Conservation (phyloP, 352 stramenopile species). For the Globisporangium spinosum region DNA sequence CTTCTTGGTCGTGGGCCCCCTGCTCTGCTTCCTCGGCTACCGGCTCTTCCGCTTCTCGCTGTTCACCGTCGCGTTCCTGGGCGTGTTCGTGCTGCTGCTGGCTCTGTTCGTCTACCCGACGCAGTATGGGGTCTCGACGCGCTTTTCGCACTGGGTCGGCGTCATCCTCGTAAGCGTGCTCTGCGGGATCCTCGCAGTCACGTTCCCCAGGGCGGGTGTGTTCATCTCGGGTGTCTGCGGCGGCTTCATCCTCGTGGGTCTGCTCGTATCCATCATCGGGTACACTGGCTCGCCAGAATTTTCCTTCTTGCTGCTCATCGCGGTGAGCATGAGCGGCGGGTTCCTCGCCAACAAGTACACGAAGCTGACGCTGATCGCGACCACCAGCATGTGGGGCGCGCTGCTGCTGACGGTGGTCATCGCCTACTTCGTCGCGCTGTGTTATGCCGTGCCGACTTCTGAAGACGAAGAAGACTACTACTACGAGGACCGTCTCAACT, state of each 20-base stretch:
- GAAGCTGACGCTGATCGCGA: not conserved
- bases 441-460: not conserved
- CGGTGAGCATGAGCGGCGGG: not conserved
- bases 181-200: not conserved
- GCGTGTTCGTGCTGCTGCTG: not conserved
- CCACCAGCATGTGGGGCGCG: not conserved
- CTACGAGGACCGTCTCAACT: no score
- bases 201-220: not conserved
- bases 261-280: not conserved
- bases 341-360: not conserved
- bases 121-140: no score
- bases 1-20: not conserved
- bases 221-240: not conserved
- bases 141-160: no score
- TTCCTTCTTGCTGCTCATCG: not conserved
- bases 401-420: not conserved
- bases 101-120: not conserved
- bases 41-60: not conserved
- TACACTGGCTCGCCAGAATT: not conserved
- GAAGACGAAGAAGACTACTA: not conserved
- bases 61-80: not conserved
- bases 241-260: not conserved
- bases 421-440: no score
- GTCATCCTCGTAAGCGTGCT: not conserved
- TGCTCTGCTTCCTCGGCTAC: constrained; percentile 1